A percentile compares a stretch with the other conserved stretches of the same genome.
phyloP scores from a whole-genome alignment of 2,329 filamentous ascomycete species.

The Claviceps pusilla region DNA sequence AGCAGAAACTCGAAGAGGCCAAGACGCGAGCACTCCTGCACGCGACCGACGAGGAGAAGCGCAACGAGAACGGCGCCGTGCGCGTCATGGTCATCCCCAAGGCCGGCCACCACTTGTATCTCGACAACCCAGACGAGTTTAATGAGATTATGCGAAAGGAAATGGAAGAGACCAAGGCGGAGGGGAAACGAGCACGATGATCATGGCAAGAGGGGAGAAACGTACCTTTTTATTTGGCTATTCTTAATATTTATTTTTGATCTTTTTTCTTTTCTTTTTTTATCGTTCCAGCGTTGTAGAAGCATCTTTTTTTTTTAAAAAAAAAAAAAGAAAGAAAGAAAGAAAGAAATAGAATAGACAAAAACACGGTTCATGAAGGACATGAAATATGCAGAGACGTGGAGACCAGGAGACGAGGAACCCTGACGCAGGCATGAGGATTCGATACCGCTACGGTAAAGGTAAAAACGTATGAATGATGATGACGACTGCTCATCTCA shows the following conservation, averaged over 20 bases:
- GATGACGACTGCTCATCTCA: too few species aligned
- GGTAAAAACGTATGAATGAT: too few species aligned
- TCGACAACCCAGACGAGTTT: slow-evolving; percentile 45
- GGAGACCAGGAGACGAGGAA: too few species aligned
- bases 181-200: slow-evolving; percentile 6
- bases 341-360: not conserved
- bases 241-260: not conserved
- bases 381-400: too few species aligned
- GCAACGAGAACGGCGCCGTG: slow-evolving; percentile 60
- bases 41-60: slow-evolving; percentile 52
- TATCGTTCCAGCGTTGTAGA: not conserved
- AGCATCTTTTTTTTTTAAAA: too few species aligned
- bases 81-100: slow-evolving; percentile 64
- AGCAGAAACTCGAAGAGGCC: slow-evolving; percentile 62
- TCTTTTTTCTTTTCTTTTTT: not conserved
- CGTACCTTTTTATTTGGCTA: too few species aligned
- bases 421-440: too few species aligned
- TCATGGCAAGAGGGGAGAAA: too few species aligned
- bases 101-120: slow-evolving; percentile 44
- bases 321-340: too few species aligned
- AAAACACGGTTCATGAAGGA: too few species aligned
- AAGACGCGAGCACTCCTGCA: slow-evolving; percentile 42
- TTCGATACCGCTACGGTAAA: too few species aligned
- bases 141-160: slow-evolving; percentile 38
- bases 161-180: slow-evolving; percentile 32